Evolutionary conservation across 192 early-diverging fungal genomes (phyloP).

Genomic region (Dissophora ornata): DNA sequence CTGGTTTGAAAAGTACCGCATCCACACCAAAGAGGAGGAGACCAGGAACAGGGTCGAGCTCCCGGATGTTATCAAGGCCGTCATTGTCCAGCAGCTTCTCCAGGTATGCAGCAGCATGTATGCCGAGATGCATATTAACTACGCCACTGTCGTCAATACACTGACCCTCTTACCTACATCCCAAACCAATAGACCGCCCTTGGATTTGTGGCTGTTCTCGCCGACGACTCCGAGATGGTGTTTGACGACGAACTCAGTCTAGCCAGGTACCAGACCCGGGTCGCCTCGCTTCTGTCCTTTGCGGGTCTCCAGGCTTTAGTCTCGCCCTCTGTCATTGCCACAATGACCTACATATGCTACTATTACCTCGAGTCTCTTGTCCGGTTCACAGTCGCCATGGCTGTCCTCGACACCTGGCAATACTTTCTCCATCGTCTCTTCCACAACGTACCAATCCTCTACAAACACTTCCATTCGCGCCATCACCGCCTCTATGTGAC

Average conservation of each 20-base stretch:
- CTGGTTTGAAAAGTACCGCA: constrained; percentile 73
- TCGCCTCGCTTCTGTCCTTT: constrained; percentile 1
- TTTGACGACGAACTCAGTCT: constrained; percentile 34
- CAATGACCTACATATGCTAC: constrained; percentile 22
- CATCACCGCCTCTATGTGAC: constrained; percentile 80
- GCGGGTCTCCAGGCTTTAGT: neutral
- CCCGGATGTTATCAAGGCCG: constrained; percentile 67
- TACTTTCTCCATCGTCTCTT: constrained; percentile 79
- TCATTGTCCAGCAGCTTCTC: constrained; percentile 74
- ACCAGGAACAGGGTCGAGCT: constrained; percentile 72
- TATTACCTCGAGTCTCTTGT: constrained; percentile 25
- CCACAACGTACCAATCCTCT: constrained; percentile 74
- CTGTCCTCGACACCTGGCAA: constrained; percentile 65
- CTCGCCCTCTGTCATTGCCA: neutral
- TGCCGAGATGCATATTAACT: too few relatives aligned
- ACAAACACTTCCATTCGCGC: constrained; percentile 76
- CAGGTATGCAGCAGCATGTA: constrained; percentile 64
- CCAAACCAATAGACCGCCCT: constrained; percentile 25
- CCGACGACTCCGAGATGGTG: constrained; percentile 29
- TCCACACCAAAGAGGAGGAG: constrained; percentile 64
- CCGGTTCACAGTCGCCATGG: constrained; percentile 60
- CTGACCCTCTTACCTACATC: neutral
- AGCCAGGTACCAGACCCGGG: constrained; percentile 12
- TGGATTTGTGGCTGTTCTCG: constrained; percentile 32
- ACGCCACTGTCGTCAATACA: too few relatives aligned